A percentile compares a stretch with the other conserved stretches of the same genome.
Conservation (phyloP, 768 basidiomycete species). For the Mrakia gelida region DNA sequence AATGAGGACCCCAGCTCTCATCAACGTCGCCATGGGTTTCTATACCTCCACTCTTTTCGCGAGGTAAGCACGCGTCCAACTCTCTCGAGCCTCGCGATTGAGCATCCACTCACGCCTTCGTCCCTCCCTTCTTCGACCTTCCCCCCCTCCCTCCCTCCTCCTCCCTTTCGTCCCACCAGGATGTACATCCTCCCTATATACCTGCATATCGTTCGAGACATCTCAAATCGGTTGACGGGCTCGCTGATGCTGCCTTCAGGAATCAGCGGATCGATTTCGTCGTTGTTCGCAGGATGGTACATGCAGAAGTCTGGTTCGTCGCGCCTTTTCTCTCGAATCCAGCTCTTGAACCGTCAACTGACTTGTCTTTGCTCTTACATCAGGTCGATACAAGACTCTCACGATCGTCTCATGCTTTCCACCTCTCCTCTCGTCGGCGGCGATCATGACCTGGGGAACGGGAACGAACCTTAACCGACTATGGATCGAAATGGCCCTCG, state of each 20-base stretch:
- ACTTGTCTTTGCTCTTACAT: no score
- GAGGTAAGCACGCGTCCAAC: background rate
- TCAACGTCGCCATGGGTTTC: constrained; percentile 34
- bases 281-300: constrained; percentile 31
- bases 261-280: constrained; percentile 35
- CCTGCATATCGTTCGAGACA: constrained; percentile 37
- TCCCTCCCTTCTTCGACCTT: no score
- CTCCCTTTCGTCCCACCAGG: constrained; percentile 4
- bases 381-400: constrained; percentile 38
- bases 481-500: constrained; percentile 39
- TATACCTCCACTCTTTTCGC: background rate
- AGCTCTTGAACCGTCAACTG: background rate
- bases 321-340: background rate
- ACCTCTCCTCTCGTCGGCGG: constrained; percentile 35
- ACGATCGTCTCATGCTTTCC: constrained; percentile 35
- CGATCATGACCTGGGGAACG: constrained; percentile 36
- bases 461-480: constrained; percentile 34
- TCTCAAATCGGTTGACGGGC: constrained; percentile 36
- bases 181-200: constrained; percentile 41
- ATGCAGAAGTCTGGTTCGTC: background rate
- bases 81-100: no score
- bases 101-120: no score
- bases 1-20: constrained; percentile 34
- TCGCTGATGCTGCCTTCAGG: constrained; percentile 33
- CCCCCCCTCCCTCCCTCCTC: background rate